Evolutionary conservation across 768 basidiomycete genomes (phyloP).

Genomic region (Amanita rimosa): DNA sequence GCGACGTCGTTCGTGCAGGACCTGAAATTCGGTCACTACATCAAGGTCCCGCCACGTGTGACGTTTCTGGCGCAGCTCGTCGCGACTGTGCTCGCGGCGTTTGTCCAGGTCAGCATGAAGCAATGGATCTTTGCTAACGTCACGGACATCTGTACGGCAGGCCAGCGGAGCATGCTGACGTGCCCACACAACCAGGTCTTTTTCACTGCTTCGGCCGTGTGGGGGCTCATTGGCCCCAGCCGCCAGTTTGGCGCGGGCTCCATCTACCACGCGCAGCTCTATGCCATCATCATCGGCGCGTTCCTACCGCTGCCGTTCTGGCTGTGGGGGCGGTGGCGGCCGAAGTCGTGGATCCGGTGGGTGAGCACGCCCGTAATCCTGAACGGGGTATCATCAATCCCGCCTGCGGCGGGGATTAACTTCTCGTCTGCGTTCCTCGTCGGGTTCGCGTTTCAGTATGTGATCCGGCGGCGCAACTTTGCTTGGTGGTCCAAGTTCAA

Average conservation of each 20-base stretch:
- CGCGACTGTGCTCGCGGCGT: slow-evolving; percentile 62
- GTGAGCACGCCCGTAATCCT: slow-evolving; percentile 80
- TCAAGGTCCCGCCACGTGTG: slow-evolving; percentile 88
- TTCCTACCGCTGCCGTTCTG: slow-evolving; percentile 83
- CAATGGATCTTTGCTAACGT: slow-evolving; percentile 76
- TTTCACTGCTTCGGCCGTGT: slow-evolving; percentile 84
- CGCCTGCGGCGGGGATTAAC: slow-evolving; percentile 93
- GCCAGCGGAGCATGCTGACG: slow-evolving; percentile 55
- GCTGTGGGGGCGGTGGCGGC: slow-evolving; percentile 71
- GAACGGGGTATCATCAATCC: slow-evolving; percentile 71
- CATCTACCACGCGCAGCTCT: slow-evolving; percentile 69
- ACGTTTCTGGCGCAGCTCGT: slow-evolving; percentile 79
- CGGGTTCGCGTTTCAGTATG: slow-evolving; percentile 84
- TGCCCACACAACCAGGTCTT: slow-evolving; percentile 85
- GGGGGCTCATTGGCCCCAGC: slow-evolving; percentile 76
- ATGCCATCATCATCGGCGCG: slow-evolving; percentile 70
- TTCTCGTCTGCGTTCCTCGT: slow-evolving; percentile 87
- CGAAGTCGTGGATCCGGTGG: slow-evolving; percentile 68
- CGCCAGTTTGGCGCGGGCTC: slow-evolving; percentile 63
- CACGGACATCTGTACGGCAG: slow-evolving; percentile 50
- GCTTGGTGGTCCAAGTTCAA: slow-evolving; percentile 94
- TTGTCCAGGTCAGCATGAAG: slow-evolving; percentile 75
- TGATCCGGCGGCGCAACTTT: slow-evolving; percentile 62
- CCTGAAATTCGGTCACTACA: slow-evolving; percentile 86
- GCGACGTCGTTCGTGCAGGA: slow-evolving; percentile 77